These are phyloP conservation scores for Endothia cerciana DNA, from an alignment of 2,329 filamentous ascomycete genomes.

Conservation along the genomic window DNA sequence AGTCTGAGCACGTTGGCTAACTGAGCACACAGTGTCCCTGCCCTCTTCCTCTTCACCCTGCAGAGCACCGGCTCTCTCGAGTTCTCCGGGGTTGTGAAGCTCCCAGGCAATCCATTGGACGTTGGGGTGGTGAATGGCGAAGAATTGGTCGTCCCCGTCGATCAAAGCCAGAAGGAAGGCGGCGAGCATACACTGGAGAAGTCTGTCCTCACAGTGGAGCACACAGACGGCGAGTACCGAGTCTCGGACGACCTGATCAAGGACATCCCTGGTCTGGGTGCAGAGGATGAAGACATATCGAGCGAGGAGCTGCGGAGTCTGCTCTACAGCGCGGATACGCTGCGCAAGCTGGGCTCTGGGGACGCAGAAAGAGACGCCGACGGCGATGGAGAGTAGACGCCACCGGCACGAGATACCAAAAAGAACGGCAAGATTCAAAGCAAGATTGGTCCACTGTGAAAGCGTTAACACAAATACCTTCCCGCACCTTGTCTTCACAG, in stretches of 20 bases:
- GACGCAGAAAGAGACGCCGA: slow-evolving; percentile 29
- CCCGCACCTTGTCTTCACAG: slow-evolving; percentile 21
- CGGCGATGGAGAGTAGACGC: slow-evolving; percentile 25
- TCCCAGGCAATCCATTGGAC: slow-evolving; percentile 70
- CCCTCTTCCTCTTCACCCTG: slow-evolving; percentile 68
- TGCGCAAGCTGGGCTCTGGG: slow-evolving; percentile 50
- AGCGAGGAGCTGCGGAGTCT: slow-evolving; percentile 46
- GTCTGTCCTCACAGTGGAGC: slow-evolving; percentile 19
- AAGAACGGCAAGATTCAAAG: slow-evolving; percentile 14
- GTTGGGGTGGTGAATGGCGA: slow-evolving; percentile 39
- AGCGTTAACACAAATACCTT: slow-evolving; percentile 15
- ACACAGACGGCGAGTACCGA: slow-evolving; percentile 28
- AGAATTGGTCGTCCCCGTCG: slow-evolving; percentile 45
- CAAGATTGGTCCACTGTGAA: slow-evolving; percentile 21
- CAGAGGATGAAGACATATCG: slow-evolving; percentile 37
- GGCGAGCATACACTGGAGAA: slow-evolving; percentile 31
- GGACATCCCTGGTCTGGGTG: slow-evolving; percentile 25
- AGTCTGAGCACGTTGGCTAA: slow-evolving; percentile 1
- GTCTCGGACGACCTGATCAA: slow-evolving; percentile 30
- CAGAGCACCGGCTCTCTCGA: slow-evolving; percentile 51
- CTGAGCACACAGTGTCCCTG: slow-evolving; percentile 53
- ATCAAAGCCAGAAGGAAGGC: slow-evolving; percentile 34
- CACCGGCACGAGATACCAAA: slow-evolving; percentile 16
- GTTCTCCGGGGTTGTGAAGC: slow-evolving; percentile 53
- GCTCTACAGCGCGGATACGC: slow-evolving; percentile 50